Base-by-base conservation (phyloP, 164 flowering plant genomes). In the Malania oleifera region DNA sequence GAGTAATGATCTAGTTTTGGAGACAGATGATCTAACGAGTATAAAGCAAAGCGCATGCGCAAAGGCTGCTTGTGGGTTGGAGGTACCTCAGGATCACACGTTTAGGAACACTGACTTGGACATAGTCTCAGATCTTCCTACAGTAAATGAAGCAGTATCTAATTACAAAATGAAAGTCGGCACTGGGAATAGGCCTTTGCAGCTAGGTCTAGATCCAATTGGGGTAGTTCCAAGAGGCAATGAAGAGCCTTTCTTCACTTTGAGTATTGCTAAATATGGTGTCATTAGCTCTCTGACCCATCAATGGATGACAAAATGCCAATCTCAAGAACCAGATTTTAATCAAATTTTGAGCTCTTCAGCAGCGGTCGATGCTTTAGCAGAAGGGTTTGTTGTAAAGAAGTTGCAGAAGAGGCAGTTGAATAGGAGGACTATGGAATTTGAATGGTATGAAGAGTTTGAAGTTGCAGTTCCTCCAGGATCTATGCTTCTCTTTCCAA, bases 401-500 rank as follows among this genome's bases (percentile, higher is more conserved):
- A 86, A 65, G 65, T 22, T 73, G 60, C 77, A 63, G 50, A 78
- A 26, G 50, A 67, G 56, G 62, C 61, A 44, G 39, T 11, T 54
- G 46, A 31, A 48, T 17, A 67, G 64, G 12, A 56, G 49, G n/a
- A n/a, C n/a, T 11, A 3, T 7, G 18, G 77, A 70, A 35, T 17
- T 61, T 15, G 75, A 82, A 69, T 82, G 77, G 59, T 34, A 41
- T 26, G 77, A 76, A 40, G 96, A 91, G 67, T 91, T 73, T 57
- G 75, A 80, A 57, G 59, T 84, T 25, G 64, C 24, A 62, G 69
- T 87, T 68, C 86, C 88, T 63, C 75, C 84, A 3, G 89, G 91
- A 22, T 79, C 96, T 3, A 85, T 73, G 1, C 83, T 91, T 9
- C 73, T 86, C 0, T 91, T 84, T 47, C 97, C 97, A 0, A 66